Conservation (phyloP, 306 rosid genomes). For the Alnus glutinosa region DNA sequence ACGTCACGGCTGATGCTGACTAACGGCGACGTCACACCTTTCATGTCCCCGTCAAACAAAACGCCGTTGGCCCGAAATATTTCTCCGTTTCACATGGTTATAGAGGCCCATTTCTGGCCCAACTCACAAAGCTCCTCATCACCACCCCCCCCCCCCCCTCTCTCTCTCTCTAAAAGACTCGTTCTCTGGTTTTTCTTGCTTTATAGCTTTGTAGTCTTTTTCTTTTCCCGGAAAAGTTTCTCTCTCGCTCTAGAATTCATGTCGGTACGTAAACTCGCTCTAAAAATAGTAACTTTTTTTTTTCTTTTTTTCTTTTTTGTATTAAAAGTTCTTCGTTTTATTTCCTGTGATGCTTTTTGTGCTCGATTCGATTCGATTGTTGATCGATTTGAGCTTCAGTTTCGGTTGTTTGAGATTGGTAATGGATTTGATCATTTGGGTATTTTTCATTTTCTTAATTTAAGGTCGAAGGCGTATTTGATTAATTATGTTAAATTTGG, state of each 20-base stretch:
- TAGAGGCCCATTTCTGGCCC: constrained; percentile 76
- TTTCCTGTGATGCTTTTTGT: constrained; percentile 25
- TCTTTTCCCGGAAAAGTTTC: constrained; percentile 32
- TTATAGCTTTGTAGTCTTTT: constrained; percentile 22
- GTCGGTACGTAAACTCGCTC: constrained; percentile 72
- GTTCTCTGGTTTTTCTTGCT: constrained; percentile 11
- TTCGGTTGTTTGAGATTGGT: background rate
- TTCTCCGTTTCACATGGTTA: constrained; percentile 8
- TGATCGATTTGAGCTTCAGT: background rate
- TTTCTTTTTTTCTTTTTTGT: background rate
- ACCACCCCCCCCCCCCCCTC: constrained; percentile 13
- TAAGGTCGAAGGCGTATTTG: background rate
- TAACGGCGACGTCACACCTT: constrained; percentile 20
- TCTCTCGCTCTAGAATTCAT: constrained; percentile 55
- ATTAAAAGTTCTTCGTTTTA: background rate
- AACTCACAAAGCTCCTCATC: constrained; percentile 32
- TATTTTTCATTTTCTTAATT: background rate
- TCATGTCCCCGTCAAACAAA: constrained; percentile 11
- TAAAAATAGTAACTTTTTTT: background rate
- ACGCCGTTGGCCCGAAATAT: constrained; percentile 34
- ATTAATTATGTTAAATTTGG: constrained; percentile 3
- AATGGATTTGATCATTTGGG: constrained; percentile 1
- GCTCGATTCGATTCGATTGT: constrained; percentile 30
- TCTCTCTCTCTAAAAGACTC: constrained; percentile 10
- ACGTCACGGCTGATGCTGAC: constrained; percentile 39